Conservation (phyloP, 805 yeast genomes). For the Spathaspora hagerdaliae region DNA sequence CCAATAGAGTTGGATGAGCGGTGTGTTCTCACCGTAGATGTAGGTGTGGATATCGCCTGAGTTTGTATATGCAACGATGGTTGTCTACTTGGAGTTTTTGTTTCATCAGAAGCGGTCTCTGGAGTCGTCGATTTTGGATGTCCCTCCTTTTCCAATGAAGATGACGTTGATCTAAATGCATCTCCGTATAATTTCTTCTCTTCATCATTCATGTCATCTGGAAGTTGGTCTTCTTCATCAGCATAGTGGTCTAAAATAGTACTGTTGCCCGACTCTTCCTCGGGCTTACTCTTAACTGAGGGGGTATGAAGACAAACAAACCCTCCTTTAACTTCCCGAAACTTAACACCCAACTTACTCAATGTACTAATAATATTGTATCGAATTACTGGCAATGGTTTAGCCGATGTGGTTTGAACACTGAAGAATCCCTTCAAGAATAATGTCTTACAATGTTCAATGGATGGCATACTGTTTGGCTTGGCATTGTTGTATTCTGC, state of each 20-base stretch:
- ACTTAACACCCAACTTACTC: constrained; percentile 71
- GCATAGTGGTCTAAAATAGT: neutral
- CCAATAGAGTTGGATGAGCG: constrained; percentile 35
- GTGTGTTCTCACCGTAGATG: constrained; percentile 22
- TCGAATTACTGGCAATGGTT: constrained; percentile 84
- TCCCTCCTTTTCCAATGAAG: constrained; percentile 17
- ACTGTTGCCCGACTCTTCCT: constrained; percentile 1
- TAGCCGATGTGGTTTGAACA: constrained; percentile 92
- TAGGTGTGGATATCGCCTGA: constrained; percentile 23
- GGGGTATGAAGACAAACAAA: constrained; percentile 76
- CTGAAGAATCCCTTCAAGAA: constrained; percentile 91
- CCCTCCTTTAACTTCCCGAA: constrained; percentile 90
- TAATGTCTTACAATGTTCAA: constrained; percentile 86
- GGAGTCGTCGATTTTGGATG: constrained; percentile 23
- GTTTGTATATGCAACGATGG: constrained; percentile 34
- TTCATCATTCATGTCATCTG: constrained; percentile 18
- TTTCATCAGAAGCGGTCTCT: constrained; percentile 8
- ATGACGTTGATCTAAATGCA: constrained; percentile 34
- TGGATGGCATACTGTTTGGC: constrained; percentile 85
- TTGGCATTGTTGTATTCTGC: constrained; percentile 51
- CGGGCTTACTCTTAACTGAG: constrained; percentile 22
- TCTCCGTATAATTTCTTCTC: constrained; percentile 35
- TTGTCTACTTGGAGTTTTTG: constrained; percentile 30
- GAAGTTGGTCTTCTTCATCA: constrained; percentile 17
- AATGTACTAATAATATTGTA: constrained; percentile 77